These are phyloP conservation scores for Syzygium malaccense DNA, from an alignment of 441 rosid genomes.

Conservation along the genomic window DNA sequence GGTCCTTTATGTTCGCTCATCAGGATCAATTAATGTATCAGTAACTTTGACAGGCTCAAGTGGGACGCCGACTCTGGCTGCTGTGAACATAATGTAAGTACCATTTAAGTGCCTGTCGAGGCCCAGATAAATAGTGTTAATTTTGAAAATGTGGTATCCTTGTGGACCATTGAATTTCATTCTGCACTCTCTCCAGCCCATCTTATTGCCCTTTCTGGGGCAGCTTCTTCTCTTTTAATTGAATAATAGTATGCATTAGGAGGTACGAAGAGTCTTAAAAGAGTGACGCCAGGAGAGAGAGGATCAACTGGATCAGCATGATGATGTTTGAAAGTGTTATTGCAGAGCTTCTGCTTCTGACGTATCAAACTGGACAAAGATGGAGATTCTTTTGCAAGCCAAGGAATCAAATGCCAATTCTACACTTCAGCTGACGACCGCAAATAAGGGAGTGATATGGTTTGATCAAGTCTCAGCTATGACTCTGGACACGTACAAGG, in stretches of 20 bases:
- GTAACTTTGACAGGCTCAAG: constrained; percentile 53
- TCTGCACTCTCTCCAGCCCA: constrained; percentile 2
- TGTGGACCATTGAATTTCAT: not conserved
- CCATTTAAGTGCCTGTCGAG: not conserved
- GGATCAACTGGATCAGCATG: not conserved
- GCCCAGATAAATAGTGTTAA: not conserved
- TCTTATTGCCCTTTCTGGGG: not conserved
- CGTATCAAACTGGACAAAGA: constrained; percentile 68
- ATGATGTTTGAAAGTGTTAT: not conserved
- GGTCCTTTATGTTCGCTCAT: constrained; percentile 53
- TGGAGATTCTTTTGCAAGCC: constrained; percentile 59
- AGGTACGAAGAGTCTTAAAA: not conserved
- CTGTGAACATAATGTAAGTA: constrained; percentile 45
- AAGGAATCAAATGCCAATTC: constrained; percentile 48
- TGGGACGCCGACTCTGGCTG: constrained; percentile 46
- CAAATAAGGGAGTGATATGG: constrained; percentile 55
- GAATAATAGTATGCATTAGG: not conserved
- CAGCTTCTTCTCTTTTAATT: not conserved
- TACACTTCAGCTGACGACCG: constrained; percentile 63
- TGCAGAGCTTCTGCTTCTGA: constrained; percentile 69
- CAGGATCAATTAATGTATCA: constrained; percentile 42
- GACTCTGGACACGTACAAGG: constrained; percentile 79
- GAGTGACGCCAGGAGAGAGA: not conserved
- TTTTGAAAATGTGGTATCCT: not conserved
- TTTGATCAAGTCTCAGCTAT: constrained; percentile 86